phyloP scores from a whole-genome alignment of 257 asterid species.

The Fraxinus quadrangulata region DNA sequence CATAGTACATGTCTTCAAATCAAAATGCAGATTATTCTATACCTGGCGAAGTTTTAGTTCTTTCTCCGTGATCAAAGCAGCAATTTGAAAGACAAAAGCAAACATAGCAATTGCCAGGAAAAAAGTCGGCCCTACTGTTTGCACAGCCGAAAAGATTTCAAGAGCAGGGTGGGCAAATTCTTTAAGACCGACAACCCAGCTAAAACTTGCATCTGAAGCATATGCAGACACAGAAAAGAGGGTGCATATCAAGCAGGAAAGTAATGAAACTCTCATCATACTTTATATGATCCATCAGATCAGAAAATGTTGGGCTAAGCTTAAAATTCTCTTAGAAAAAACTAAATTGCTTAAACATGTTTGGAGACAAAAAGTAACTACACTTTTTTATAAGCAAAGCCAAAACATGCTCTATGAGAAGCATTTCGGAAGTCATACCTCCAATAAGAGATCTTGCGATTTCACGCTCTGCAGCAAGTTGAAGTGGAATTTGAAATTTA shows the following conservation, averaged over 20 bases:
- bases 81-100: slow-evolving; percentile 88
- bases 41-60: slow-evolving; percentile 97
- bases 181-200: slow-evolving; percentile 70
- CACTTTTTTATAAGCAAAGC: background rate
- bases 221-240: slow-evolving; percentile 17
- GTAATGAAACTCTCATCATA: slow-evolving; percentile 9
- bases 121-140: slow-evolving; percentile 75
- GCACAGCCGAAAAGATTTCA: slow-evolving; percentile 62
- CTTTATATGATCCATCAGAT: background rate
- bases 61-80: slow-evolving; percentile 75
- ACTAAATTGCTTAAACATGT: background rate
- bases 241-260: slow-evolving; percentile 11
- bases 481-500: slow-evolving; percentile 90
- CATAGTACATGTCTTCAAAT: slow-evolving; percentile 13
- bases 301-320: background rate
- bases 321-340: background rate
- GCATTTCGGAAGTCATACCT: slow-evolving; percentile 42
- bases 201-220: slow-evolving; percentile 62
- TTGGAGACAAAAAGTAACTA: background rate
- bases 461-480: slow-evolving; percentile 95
- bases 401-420: background rate
- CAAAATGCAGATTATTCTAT: slow-evolving; percentile 29
- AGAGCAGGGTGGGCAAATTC: slow-evolving; percentile 85
- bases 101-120: slow-evolving; percentile 93
- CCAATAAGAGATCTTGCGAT: slow-evolving; percentile 77